Conservation (phyloP, 441 rosid genomes). For the Manihot esculenta region DNA sequence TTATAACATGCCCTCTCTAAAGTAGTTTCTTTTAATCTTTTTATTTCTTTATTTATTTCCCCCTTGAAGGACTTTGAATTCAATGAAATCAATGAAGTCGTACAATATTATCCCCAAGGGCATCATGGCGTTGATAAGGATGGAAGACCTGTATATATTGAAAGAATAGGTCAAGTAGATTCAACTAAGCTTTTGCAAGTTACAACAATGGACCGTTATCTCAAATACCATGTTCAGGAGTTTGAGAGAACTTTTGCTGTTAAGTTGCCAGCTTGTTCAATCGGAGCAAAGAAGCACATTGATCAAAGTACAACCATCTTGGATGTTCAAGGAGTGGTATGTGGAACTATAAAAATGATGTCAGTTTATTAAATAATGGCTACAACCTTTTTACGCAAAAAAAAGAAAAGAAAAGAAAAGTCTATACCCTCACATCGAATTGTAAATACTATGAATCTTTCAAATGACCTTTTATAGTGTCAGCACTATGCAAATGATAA, state of each 20-base stretch:
- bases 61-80: conserved; percentile 69
- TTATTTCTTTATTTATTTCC: conserved; percentile 9
- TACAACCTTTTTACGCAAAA: not conserved
- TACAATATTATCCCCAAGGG: conserved; percentile 80
- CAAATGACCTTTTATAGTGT: not conserved
- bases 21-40: not conserved
- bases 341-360: conserved; percentile 19
- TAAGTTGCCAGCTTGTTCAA: conserved; percentile 81
- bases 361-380: not conserved
- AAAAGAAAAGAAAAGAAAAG: too few relatives aligned
- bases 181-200: conserved; percentile 82
- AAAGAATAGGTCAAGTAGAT: conserved; percentile 79
- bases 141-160: conserved; percentile 80
- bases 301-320: conserved; percentile 93
- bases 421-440: not conserved
- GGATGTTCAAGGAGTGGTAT: conserved; percentile 97
- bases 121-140: conserved; percentile 91
- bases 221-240: conserved; percentile 79
- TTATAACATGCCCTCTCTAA: too few relatives aligned
- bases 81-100: conserved; percentile 56
- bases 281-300: conserved; percentile 73
- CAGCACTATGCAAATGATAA: not conserved
- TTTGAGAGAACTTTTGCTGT: conserved; percentile 72
- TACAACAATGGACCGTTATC: conserved; percentile 80
- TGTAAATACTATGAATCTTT: not conserved